Evolutionary conservation across 1,284 basidiomycete species (phyloP).

Genomic region (Fistulina hepatica): DNA sequence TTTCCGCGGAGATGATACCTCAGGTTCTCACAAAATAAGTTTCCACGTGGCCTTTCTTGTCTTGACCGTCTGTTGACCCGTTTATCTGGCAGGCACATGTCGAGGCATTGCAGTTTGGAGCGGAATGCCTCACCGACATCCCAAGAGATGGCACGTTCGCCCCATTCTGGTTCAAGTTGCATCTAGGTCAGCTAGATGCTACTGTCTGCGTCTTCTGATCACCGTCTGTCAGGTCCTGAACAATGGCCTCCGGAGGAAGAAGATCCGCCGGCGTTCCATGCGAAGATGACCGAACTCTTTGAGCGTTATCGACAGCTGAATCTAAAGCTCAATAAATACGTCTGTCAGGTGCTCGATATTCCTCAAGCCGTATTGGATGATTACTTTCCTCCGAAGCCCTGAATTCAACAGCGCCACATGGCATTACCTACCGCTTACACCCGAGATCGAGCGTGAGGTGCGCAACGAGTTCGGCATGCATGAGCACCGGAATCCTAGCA

Average conservation of each 20-base stretch:
- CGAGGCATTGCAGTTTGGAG: constrained; percentile 17
- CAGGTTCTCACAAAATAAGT: constrained; percentile 1
- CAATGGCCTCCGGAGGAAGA: constrained; percentile 20
- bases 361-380: constrained; percentile 14
- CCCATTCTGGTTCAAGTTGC: constrained; percentile 17
- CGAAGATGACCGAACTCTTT: constrained; percentile 19
- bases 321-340: constrained; percentile 19
- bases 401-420: constrained; percentile 22
- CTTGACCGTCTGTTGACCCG: constrained; percentile 1
- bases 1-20: constrained; percentile 19
- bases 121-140: constrained; percentile 13
- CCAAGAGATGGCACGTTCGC: constrained; percentile 10
- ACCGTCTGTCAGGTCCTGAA: constrained; percentile 20
- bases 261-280: constrained; percentile 19
- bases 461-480: constrained; percentile 22
- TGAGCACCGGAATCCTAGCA: constrained; percentile 22
- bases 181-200: constrained; percentile 11
- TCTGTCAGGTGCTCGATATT: constrained; percentile 18
- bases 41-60: background rate
- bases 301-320: constrained; percentile 18
- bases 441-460: constrained; percentile 13
- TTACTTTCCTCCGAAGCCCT: constrained; percentile 16
- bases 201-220: background rate
- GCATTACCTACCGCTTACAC: constrained; percentile 20
- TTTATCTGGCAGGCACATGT: constrained; percentile 10